Conservation (phyloP, 2,329 filamentous ascomycete species). For the Metarhizium guizhouense region DNA sequence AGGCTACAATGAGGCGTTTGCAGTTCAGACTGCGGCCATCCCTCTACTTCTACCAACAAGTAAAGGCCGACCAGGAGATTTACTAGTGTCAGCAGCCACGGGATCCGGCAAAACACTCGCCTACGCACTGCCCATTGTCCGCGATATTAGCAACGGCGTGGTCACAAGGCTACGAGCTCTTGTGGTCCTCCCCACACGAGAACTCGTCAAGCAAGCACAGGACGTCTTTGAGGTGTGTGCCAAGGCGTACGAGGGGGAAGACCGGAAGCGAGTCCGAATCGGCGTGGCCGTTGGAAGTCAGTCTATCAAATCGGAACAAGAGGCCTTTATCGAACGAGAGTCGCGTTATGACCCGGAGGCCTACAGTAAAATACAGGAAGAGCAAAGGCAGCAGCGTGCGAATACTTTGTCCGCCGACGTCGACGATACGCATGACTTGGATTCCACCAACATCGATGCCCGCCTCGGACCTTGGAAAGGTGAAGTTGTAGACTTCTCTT, state of each 20-base stretch:
- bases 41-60: slow-evolving; percentile 66
- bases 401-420: slow-evolving; percentile 6
- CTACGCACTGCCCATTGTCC: slow-evolving; percentile 79
- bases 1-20: slow-evolving; percentile 33
- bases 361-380: slow-evolving; percentile 26
- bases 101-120: slow-evolving; percentile 93
- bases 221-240: slow-evolving; percentile 69
- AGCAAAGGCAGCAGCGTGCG: slow-evolving; percentile 7
- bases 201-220: slow-evolving; percentile 79
- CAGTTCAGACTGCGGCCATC: slow-evolving; percentile 46
- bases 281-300: slow-evolving; percentile 78
- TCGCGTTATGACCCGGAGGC: slow-evolving; percentile 55
- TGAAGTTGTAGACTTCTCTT: slow-evolving; percentile 54
- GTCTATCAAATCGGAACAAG: slow-evolving; percentile 57
- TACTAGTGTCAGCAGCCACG: slow-evolving; percentile 86
- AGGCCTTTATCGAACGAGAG: slow-evolving; percentile 34
- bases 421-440: slow-evolving; percentile 12
- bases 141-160: slow-evolving; percentile 57
- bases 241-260: slow-evolving; percentile 44
- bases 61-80: slow-evolving; percentile 57
- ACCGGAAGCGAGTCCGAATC: slow-evolving; percentile 62
- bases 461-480: slow-evolving; percentile 26
- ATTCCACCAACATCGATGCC: slow-evolving; percentile 15
- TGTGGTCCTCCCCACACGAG: slow-evolving; percentile 83
- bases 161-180: slow-evolving; percentile 66